Evolutionary conservation across 805 yeast species (phyloP).

Genomic region (Blastobotrys robertii): DNA sequence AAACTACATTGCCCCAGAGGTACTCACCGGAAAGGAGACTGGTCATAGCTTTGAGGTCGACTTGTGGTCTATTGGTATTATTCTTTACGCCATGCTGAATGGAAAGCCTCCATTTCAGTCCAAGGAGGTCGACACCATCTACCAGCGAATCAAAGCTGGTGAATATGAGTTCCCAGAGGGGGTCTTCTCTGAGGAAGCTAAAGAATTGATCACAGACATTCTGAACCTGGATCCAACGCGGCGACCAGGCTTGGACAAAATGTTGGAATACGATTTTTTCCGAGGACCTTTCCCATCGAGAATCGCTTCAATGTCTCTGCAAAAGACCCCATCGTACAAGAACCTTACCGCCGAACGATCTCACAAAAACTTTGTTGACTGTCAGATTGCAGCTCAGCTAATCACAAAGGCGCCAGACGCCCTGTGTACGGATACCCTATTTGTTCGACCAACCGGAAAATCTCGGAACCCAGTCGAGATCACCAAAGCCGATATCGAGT

Average conservation of each 20-base stretch:
- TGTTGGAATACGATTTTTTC: slow-evolving; percentile 80
- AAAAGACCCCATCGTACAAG: slow-evolving; percentile 49
- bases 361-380: slow-evolving; percentile 9
- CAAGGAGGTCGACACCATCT: slow-evolving; percentile 83
- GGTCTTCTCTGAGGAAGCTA: slow-evolving; percentile 62
- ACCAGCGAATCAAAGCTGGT: slow-evolving; percentile 78
- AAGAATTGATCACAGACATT: slow-evolving; percentile 51
- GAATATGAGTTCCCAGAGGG: slow-evolving; percentile 73
- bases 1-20: slow-evolving; percentile 97
- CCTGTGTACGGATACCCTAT: neutral
- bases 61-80: slow-evolving; percentile 95
- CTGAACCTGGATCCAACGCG: slow-evolving; percentile 66
- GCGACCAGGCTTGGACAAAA: slow-evolving; percentile 74
- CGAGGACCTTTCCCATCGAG: slow-evolving; percentile 67
- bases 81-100: slow-evolving; percentile 82
- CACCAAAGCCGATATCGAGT: slow-evolving; percentile 30
- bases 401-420: neutral
- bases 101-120: slow-evolving; percentile 99
- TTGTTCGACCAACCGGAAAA: neutral
- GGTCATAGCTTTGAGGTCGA: slow-evolving; percentile 96
- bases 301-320: slow-evolving; percentile 53
- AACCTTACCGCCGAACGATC: slow-evolving; percentile 41
- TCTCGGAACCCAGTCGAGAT: slow-evolving; percentile 12
- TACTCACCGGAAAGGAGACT: slow-evolving; percentile 66
- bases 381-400: slow-evolving; percentile 6